These are phyloP conservation scores for Oenanthe javanica DNA, from an alignment of 140 eudicot genomes.

Conservation along the genomic window DNA sequence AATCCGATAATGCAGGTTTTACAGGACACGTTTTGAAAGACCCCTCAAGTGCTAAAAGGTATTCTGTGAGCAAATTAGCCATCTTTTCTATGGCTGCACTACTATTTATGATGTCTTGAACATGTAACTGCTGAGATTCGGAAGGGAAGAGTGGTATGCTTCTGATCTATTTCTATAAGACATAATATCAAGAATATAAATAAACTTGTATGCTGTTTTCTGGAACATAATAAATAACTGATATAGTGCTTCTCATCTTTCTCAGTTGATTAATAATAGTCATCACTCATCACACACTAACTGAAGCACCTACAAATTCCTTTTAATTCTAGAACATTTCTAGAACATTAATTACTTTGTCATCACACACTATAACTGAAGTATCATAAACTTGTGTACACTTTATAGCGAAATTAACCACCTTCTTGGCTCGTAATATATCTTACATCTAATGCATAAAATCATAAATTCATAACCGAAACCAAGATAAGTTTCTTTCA, in stretches of 20 bases:
- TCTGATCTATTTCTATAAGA: neutral
- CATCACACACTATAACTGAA: neutral
- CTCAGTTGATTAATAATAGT: neutral
- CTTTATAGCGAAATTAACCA: neutral
- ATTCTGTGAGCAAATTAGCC: neutral
- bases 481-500: neutral
- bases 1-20: slow-evolving; percentile 11
- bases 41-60: slow-evolving; percentile 8
- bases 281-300: neutral
- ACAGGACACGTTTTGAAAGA: neutral
- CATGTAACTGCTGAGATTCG: neutral
- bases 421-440: neutral
- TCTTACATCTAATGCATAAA: neutral
- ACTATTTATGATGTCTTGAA: neutral
- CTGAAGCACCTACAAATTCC: neutral
- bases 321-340: neutral
- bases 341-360: neutral
- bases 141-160: neutral
- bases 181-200: neutral
- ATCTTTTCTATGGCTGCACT: neutral
- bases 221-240: neutral
- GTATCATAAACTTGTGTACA: neutral
- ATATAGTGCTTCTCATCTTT: neutral
- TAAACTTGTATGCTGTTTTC: neutral
- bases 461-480: neutral